Conservation (phyloP, 108 stramenopile genomes). For the Cyclotella sp. region DNA sequence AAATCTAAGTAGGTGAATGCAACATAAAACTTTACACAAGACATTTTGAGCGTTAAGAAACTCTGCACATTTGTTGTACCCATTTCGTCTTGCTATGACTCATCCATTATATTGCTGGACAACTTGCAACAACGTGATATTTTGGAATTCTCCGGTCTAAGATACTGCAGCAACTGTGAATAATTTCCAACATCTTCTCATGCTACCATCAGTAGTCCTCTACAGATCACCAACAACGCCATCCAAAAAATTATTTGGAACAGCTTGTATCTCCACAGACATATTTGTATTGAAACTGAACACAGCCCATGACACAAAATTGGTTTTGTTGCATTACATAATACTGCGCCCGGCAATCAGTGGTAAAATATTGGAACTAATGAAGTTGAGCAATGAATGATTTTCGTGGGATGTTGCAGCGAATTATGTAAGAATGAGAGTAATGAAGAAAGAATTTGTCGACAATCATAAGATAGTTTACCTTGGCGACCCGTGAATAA, state of each 20-base stretch:
- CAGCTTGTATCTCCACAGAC: not conserved
- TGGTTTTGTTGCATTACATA: conserved; percentile 50
- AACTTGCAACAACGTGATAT: no score
- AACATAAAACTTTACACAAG: not conserved
- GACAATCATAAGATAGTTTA: not conserved
- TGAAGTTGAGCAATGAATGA: not conserved
- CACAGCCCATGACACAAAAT: not conserved
- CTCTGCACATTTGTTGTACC: no score
- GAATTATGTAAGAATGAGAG: not conserved
- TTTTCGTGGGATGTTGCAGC: not conserved
- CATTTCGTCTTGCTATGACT: no score
- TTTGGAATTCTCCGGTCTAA: no score
- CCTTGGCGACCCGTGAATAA: conserved; percentile 59
- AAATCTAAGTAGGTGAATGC: not conserved
- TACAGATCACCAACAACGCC: no score
- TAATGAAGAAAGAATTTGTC: not conserved
- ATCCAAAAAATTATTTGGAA: not conserved
- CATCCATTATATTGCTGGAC: no score
- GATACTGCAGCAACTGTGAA: no score
- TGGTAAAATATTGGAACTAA: conserved; percentile 63
- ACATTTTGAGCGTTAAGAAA: not conserved
- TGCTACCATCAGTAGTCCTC: no score
- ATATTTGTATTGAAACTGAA: not conserved
- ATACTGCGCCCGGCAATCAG: conserved; percentile 81
- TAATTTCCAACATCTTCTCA: no score